Evolutionary conservation across 148 eudicot species (phyloP).

Genomic region (Camellia sinensis): DNA sequence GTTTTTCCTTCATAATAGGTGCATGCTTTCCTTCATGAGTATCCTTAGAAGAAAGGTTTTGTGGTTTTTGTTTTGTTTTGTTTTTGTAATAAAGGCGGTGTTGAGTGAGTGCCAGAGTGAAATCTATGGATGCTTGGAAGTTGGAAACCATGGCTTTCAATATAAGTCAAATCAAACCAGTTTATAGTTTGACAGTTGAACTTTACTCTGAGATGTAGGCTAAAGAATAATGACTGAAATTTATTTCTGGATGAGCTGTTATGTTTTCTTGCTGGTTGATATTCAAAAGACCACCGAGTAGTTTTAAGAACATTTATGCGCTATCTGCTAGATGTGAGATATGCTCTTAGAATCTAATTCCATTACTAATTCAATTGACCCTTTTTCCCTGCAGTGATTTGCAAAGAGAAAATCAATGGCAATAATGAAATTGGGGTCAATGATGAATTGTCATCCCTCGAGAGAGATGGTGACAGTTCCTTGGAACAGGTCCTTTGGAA

Average conservation of each 20-base stretch:
- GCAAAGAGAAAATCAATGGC: conserved; percentile 26
- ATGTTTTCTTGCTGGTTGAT: conserved; percentile 10
- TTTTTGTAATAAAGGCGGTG: too few species aligned
- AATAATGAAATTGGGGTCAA: conserved; percentile 25
- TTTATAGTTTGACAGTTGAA: too few species aligned
- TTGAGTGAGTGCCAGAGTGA: too few species aligned
- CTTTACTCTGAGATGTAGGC: too few species aligned
- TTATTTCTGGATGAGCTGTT: neutral
- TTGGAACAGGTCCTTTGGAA: conserved; percentile 53
- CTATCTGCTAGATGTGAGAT: neutral
- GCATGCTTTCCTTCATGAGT: too few species aligned
- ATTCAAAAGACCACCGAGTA: neutral
- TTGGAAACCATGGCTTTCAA: too few species aligned
- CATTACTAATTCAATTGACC: neutral
- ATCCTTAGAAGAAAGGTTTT: too few species aligned
- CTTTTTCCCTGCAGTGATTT: conserved; percentile 12
- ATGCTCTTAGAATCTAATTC: neutral
- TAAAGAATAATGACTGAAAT: too few species aligned
- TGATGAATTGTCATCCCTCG: conserved; percentile 38
- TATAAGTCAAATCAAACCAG: too few species aligned
- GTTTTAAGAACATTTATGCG: neutral
- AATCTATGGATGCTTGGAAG: too few species aligned
- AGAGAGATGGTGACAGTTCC: conserved; percentile 41
- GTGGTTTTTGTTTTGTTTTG: too few species aligned
- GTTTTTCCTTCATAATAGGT: too few species aligned